Evolutionary conservation across 306 rosid species (phyloP), one percentile per base, ranked within the genome.

Genomic region (Casuarina glauca): DNA sequence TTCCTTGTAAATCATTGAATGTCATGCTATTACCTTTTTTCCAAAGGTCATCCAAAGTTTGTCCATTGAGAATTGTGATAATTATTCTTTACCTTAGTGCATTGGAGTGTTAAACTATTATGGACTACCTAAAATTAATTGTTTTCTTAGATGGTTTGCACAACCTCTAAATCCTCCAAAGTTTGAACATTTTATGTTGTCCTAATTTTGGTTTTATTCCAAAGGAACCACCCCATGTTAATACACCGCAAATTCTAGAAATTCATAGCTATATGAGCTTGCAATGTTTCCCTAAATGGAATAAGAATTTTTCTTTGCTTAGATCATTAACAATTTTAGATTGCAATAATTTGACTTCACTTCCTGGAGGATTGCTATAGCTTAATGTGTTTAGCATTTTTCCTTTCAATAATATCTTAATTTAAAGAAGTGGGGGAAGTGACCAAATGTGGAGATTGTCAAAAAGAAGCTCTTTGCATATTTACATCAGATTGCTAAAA

Each of bases 1-100:
- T 51, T 70, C 79, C 41, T 63, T 78, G 64, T 80, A 74, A 7
- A 82, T 78, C 7, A 39, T 45, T 36, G 78, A 82, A 60, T 82
- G 86, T 69, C 66, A 72, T 72, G 44, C 9, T 19, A 49, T 82
- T 36, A 53, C 3, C 55, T 55, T 70, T 61, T 45, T 74, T 50
- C 86, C 82, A 1, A 82, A 78, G 8, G 43, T 6, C 19, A 70
- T 82, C 6, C 9, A 46, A 51, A 1, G 76, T 26, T 8, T 82
- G 11, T 82, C 86, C 26, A 48, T 78, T 74, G 80, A 83, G 76
- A 83, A 78, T n/a, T 83, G 80, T 35, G 3, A 50, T 17, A 9
- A 57, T 69, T 60, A 78, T 17, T 69, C 74, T n/a, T 69, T 82
- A 73, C 48, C 70, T 26, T 12, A 11, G 64, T 43, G 48, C 80